A percentile compares a stretch with the other conserved stretches of the same genome.
Conservation (phyloP, 192 early-diverging fungal genomes). For the Linnemannia zychae region DNA sequence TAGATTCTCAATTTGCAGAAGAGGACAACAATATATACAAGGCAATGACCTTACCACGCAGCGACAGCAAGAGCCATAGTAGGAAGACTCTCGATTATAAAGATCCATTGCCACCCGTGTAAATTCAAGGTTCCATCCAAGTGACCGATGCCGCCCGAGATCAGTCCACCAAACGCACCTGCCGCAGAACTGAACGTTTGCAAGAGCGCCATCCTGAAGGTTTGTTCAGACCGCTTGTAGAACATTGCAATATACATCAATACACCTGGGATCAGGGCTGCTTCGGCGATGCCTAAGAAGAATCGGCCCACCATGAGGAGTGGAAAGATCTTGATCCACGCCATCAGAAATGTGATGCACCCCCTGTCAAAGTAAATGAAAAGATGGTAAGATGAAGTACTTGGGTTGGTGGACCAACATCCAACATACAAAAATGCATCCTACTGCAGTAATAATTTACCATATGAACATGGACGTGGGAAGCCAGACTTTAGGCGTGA, state of each 20-base stretch:
- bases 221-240: constrained; percentile 68
- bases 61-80: constrained; percentile 17
- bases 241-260: constrained; percentile 68
- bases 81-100: constrained; percentile 35
- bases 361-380: constrained; percentile 13
- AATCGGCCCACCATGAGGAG: constrained; percentile 14
- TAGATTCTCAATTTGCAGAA: neutral
- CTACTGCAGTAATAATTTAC: constrained; percentile 5
- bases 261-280: constrained; percentile 69
- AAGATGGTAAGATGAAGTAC: no score
- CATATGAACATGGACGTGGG: constrained; percentile 43
- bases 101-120: constrained; percentile 66
- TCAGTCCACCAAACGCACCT: constrained; percentile 69
- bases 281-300: constrained; percentile 41
- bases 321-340: constrained; percentile 22
- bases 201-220: constrained; percentile 65
- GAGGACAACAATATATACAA: neutral
- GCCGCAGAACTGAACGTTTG: constrained; percentile 62
- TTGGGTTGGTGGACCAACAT: no score
- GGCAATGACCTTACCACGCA: constrained; percentile 4
- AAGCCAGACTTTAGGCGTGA: constrained; percentile 45
- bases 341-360: constrained; percentile 34
- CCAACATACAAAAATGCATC: no score
- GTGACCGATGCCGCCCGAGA: constrained; percentile 68
- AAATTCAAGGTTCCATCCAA: constrained; percentile 62